These are phyloP conservation scores for Salix purpurea DNA, from an alignment of 345 rosid species.

Conservation along the genomic window DNA sequence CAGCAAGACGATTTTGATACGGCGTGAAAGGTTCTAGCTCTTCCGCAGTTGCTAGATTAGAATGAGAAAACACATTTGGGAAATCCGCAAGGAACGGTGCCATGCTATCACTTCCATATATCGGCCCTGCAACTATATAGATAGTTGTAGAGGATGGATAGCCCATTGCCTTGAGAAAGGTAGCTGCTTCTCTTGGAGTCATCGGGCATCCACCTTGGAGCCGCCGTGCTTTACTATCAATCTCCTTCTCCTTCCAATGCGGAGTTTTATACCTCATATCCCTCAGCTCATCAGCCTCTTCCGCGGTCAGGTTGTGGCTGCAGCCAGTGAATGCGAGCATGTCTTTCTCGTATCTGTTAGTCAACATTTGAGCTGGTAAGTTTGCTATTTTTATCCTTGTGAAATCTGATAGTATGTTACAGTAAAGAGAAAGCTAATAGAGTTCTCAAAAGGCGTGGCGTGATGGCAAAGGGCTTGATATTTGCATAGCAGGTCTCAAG, in stretches of 20 bases:
- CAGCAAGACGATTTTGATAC: slow-evolving; percentile 90
- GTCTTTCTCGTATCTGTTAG: slow-evolving; percentile 91
- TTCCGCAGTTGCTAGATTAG: slow-evolving; percentile 69
- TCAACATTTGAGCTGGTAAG: neutral
- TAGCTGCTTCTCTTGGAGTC: slow-evolving; percentile 96
- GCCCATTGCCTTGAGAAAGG: slow-evolving; percentile 92
- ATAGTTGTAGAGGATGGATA: slow-evolving; percentile 79
- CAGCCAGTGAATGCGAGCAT: slow-evolving; percentile 99
- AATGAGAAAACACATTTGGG: slow-evolving; percentile 81
- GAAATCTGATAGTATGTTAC: neutral
- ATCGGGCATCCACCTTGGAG: slow-evolving; percentile 92
- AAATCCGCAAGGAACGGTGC: slow-evolving; percentile 63
- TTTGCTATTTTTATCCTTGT: neutral
- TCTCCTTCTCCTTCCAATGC: slow-evolving; percentile 99
- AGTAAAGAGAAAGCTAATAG: neutral
- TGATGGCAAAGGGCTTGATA: no score
- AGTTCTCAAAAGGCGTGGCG: no score
- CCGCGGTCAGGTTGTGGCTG: slow-evolving; percentile 73
- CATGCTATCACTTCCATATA: slow-evolving; percentile 80
- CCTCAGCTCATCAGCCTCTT: slow-evolving; percentile 72
- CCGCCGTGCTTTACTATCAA: slow-evolving; percentile 60
- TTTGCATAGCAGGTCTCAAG: no score
- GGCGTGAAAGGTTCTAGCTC: slow-evolving; percentile 67
- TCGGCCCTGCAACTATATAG: slow-evolving; percentile 90
- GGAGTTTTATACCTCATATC: slow-evolving; percentile 68